Evolutionary conservation across 164 flowering plant species (phyloP), one percentile per base, ranked within the genome.

Genomic region (Tetrastigma voinierianum): DNA sequence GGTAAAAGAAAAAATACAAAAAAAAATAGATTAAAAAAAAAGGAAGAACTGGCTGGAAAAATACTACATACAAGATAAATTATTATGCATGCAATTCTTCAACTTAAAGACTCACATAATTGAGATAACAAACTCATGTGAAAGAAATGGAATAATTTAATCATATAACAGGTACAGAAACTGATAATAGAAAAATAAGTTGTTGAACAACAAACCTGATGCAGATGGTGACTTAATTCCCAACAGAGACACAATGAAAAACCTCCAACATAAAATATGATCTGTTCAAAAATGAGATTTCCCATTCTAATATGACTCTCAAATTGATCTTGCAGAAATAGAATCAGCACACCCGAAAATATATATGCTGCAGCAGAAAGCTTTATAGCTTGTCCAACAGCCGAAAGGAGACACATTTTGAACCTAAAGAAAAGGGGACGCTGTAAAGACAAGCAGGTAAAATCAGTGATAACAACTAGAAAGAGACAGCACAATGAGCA

Each of bases 361-460:
- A 90, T 19, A 67, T 70, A 87, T 46, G 86, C 81, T 14, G 62
- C 65, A 63, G 61, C 75, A 2, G 99, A 88, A 67, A 92, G 80
- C 79, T 74, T 84, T 16, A 86, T 52, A 47, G 97, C 89, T 69
- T 64, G 80, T 59, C 54, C 49, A 59, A 78, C 47, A 59, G 96
- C 88, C 43, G 78, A 76, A 71, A 86, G 89, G 18, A 95, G 47
- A 16, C 89, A 91, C 87, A 95, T 89, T 79, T 95, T 95, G 81
- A 82, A 92, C 82, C 94, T 86, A 85, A 90, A 92, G 77, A 80
- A 92, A 23, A 81, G 87, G 14, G 96, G 90, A 10, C 97, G 93
- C 99, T 92, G 94, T 82, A 72, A 57, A 74, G 14, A 78, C 24
- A 51, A 52, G 53, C 60, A 80, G 70, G 46, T 51, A 64, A 62